These are phyloP conservation scores for Achaetomiella virescens DNA, from an alignment of 495 filamentous ascomycete species.

Conservation along the genomic window DNA sequence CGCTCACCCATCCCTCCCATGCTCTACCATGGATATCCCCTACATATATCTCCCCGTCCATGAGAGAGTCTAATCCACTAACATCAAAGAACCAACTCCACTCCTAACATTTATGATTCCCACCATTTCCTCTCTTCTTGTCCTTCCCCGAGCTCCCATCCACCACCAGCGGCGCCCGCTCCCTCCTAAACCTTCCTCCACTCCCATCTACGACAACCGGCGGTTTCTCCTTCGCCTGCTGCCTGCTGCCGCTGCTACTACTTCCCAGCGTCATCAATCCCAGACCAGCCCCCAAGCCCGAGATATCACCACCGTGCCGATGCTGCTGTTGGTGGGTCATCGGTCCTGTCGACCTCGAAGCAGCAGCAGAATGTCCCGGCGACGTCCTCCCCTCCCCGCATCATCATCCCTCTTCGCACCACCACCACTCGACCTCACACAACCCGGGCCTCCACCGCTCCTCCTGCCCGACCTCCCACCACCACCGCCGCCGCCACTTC, in stretches of 20 bases:
- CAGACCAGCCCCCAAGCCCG: not conserved
- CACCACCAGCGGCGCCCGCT: not conserved
- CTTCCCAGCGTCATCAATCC: not conserved
- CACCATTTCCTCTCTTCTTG: not conserved
- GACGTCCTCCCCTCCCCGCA: not conserved
- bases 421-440: too few relatives aligned
- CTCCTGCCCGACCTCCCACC: not conserved
- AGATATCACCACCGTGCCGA: not conserved
- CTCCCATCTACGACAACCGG: slow-evolving; percentile 18
- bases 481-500: not conserved
- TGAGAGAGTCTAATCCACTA: too few relatives aligned
- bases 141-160: not conserved
- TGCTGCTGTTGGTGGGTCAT: not conserved
- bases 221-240: slow-evolving; percentile 2
- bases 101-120: not conserved
- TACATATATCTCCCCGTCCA: too few relatives aligned
- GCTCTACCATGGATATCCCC: not conserved
- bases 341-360: not conserved
- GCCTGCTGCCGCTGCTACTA: not conserved
- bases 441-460: too few relatives aligned
- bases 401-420: not conserved
- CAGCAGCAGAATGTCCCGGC: too few relatives aligned
- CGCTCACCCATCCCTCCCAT: not conserved
- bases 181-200: not conserved
- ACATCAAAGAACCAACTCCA: not conserved